Base-by-base conservation (phyloP, 106 monocot genomes). In the Posidonia australis region DNA sequence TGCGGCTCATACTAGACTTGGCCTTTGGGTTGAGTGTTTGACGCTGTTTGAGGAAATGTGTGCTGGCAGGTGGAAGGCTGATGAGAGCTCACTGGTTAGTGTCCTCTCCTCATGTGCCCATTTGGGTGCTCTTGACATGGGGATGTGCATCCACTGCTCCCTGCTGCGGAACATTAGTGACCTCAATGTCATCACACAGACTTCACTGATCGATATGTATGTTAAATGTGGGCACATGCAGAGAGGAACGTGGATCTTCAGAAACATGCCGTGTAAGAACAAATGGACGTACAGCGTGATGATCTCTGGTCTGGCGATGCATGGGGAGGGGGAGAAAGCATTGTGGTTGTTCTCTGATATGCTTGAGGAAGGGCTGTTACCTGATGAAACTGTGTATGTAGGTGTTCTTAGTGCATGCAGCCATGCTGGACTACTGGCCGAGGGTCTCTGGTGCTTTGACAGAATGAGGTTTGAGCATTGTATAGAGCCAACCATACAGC, bases 171-270 rank as follows among this genome's bases (percentile, higher is more conserved):
- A 70, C 22, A 51, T 76, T 11, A 72, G 21, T 5, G 49, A 54
- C 17, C 54, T 74, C 9, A 79, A 82, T 51, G 46, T 75, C 2
- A 67, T 74, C 51, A 65, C 76, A 18, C 71, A 76, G 22, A 92
- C 92, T 54, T 70, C 88, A 1, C 54, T 92, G 46, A 68, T 88
- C 13, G 85, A 92, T 28, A 88, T 92, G 85, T 85, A 92, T 58
- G 58, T 78, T 17, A 82, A 75, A 49, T 82, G 88, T 58, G 88
- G 92, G 10, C 12, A 49, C 21, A n/a, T 70, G 16, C 78, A 85
- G 51, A 82, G 78, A 21, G 88, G 77, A 11, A 47, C 74, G 14
- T 10, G 26, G 10, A 78, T 92, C 23, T 92, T 88, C 46, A 57
- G 70, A 16, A 66, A 18, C 26, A 80, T 85, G 78, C 5, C 24